Base-by-base conservation (phyloP, 2,329 filamentous ascomycete genomes). In the Tolypocladium amazonense region DNA sequence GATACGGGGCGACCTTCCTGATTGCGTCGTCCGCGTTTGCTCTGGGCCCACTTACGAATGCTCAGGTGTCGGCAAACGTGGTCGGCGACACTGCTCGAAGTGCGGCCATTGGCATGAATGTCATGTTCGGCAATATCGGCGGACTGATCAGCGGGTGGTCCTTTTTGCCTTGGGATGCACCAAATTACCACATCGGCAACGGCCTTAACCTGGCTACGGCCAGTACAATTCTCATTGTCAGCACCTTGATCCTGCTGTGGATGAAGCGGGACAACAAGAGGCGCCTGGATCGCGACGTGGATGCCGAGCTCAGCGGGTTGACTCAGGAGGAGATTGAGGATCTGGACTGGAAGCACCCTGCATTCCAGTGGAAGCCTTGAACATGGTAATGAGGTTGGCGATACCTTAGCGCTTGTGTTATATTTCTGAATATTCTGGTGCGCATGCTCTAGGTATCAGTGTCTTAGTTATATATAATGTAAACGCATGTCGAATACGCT, bases 61-160 rank as follows among this genome's bases (percentile, higher is more conserved):
- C 87, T 0, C 81, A 89, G 59, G 84, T 82, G 0, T 83, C 86
- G 0, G 87, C 86, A 8, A 90, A 90, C 64, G 86, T 90, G 0
- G 81, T 89, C 9, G 85, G 84, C 4, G 88, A 90, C 65, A 88
- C 88, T 0, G 85, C 88, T 0, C 80, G 87, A 18, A 84, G 83
- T 12, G 80, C 84, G 0, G 86, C 85, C 4, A 88, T 90, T 53
- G 86, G 83, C 14, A 82, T 81, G 0, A 85, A 84, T 56, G 72
- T 90, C 67, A 89, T 90, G 86, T 75, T 88, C 30, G 88, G 87
- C 35, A 90, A 89, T 59, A 69, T 90, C n/a, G 88, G 88, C 2
- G 88, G 87, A 0, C 70, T 90, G 39, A 79, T 88, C 60, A 80
- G 82, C 1, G 87, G 84, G 0, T 89, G 86, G 85, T 79, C 77